Base-by-base conservation (phyloP, 192 early-diverging fungal genomes). In the Linnemannia elongata region DNA sequence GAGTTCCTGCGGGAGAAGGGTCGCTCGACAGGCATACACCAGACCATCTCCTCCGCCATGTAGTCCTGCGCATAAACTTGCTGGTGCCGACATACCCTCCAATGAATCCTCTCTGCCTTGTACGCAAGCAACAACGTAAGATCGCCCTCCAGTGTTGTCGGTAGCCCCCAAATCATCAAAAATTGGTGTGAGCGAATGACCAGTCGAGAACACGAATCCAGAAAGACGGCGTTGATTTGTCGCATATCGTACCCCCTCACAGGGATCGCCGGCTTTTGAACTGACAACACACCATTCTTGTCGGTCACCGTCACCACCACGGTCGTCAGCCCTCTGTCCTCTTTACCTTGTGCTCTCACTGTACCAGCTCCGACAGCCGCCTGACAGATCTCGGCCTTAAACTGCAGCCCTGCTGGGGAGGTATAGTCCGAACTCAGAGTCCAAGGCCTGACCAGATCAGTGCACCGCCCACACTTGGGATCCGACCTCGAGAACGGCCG, bases 1-100 rank as follows among this genome's bases (percentile, higher is more conserved):
- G 60, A 66, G 30, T 66, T 66, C 12, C 60, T 66, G 13, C 60
- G 60, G 2, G 60, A 66, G 30, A 66, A 66, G 30, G 60, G 60
- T 33, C 41, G 70, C 22, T 72, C 70, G 70, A 72, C 70, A 17
- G 36, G 70, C 41, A 72, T 72, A 72, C 38, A 72, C 41, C 70
- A 27, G 70, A 42, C 24, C 70, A 39, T 38, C 36, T 42, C 38
- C 70, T 72, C 41, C 7, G 36, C 70, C 70, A 38, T 38, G 22
- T 72, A 72, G 8, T 72, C 20, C 36, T 72, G 70, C 1, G 41
- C 41, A 42, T 72, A 72, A 13, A 72, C 38, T 24, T 72, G 70
- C 18, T 72, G 70, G 15, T 72, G 70, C 15, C 22, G 20, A 15
- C 70, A 72, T 18, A 27, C n/a, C 4, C 36, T 42, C 70, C 70